A percentile compares a stretch with the other conserved stretches of the same genome.
These are phyloP conservation scores for Podospora tetraspora DNA, from an alignment of 495 filamentous ascomycete species.

Conservation along the genomic window DNA sequence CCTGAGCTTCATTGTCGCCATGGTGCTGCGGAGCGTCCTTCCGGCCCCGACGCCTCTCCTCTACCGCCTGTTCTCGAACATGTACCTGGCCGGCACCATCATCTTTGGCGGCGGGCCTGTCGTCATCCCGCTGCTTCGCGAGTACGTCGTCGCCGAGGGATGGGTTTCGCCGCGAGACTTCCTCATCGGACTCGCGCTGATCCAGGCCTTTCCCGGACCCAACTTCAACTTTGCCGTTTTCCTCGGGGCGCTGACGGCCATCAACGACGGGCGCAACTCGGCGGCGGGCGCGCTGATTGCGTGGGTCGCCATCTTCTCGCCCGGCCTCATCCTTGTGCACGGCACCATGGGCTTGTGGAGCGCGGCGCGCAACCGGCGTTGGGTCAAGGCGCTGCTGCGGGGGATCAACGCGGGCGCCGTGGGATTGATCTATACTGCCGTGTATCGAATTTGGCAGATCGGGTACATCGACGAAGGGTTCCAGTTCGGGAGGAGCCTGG, in stretches of 20 bases:
- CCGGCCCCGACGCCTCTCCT: conserved; percentile 39
- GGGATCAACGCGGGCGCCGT: conserved; percentile 75
- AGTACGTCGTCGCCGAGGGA: conserved; percentile 72
- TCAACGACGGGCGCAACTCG: conserved; percentile 26
- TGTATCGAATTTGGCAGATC: conserved; percentile 78
- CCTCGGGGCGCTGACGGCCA: conserved; percentile 58
- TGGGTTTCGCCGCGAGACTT: conserved; percentile 80
- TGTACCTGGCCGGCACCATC: conserved; percentile 83
- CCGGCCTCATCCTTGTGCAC: conserved; percentile 60
- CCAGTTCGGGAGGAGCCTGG: conserved; percentile 53
- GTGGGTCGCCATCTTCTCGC: conserved; percentile 65
- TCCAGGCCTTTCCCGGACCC: conserved; percentile 78
- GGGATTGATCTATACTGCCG: conserved; percentile 75
- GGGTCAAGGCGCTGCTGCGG: conserved; percentile 53
- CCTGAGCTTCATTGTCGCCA: conserved; percentile 54
- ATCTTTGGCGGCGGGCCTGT: conserved; percentile 86
- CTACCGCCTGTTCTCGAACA: conserved; percentile 67
- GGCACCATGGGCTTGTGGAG: conserved; percentile 69
- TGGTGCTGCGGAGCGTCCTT: conserved; percentile 52
- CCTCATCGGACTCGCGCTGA: conserved; percentile 74
- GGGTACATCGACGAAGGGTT: conserved; percentile 58
- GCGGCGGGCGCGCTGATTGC: conserved; percentile 53
- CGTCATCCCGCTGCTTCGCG: conserved; percentile 72
- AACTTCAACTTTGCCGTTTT: conserved; percentile 89
- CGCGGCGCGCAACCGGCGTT: conserved; percentile 47